Base-by-base conservation (phyloP, 768 basidiomycete genomes). In the Mycena epipterygia region DNA sequence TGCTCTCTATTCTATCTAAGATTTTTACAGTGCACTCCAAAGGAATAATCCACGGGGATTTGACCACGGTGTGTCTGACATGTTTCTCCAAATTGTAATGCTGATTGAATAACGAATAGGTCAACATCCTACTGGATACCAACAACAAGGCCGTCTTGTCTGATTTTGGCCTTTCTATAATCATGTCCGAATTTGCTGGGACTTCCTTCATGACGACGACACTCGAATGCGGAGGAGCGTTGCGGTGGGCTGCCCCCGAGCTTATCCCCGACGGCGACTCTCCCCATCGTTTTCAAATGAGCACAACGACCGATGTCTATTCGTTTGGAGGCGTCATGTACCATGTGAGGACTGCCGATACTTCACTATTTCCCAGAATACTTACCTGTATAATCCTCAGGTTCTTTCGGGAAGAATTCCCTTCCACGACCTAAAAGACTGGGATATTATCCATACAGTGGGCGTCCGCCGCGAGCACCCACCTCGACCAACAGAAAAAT, bases 181-280 rank as follows among this genome's bases (percentile, higher is more conserved):
- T 66, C 4, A 21, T 58, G 2, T 27, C 21, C 27, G 64, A 66
- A 39, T 58, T 66, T 30, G 23, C 23, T 19, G 51, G 62, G 12
- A 64, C 62, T 11, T 48, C 49, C 17, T 53, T 51, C 37, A 52
- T 58, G 53, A 57, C 52, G 5, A 60, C 48, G 23, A 48, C 57
- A n/a, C 33, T 55, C 17, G 39, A n/a, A n/a, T n/a, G 64, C 53
- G 70, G 61, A 19, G 70, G 66, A 11, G 64, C 70, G 29, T 35
- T 71, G 23, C 73, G 70, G 4, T 74, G 73, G 73, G 70, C 70
- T 49, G 70, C 52, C 23, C 73, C 73, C 3, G 44, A 48, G 17
- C 60, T 74, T 9, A 58, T 35, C 9, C 41, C 27, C 23, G 35
- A 11, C 27, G 21, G 42, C 9, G 64, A 66, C 5, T 8, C 33